These are phyloP conservation scores for Herpetomonas samuelpessoai DNA, from an alignment of 208 protist species.

Conservation along the genomic window DNA sequence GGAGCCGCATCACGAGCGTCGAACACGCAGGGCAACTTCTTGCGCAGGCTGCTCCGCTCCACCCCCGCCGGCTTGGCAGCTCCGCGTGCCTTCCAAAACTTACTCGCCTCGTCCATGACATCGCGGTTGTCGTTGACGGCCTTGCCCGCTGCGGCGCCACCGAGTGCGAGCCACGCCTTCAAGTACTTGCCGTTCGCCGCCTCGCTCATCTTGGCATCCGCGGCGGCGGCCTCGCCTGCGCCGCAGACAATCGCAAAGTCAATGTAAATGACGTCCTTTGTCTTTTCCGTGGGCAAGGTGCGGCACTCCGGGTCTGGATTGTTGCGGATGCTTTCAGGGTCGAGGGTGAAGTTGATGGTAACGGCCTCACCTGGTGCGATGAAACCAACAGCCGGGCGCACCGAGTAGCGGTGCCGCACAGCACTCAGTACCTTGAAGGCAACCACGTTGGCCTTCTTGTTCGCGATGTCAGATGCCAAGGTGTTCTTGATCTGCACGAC, in stretches of 20 bases:
- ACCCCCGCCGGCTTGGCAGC: slow-evolving; percentile 19
- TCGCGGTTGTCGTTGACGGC: slow-evolving; percentile 13
- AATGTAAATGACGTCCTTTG: slow-evolving; percentile 69
- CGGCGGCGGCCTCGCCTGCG: background rate
- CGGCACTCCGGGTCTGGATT: slow-evolving; percentile 25
- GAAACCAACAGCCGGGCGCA: slow-evolving; percentile 57
- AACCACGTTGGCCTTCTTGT: slow-evolving; percentile 54
- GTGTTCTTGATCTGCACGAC: slow-evolving; percentile 65
- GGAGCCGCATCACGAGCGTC: slow-evolving; percentile 35
- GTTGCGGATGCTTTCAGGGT: slow-evolving; percentile 48
- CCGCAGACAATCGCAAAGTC: slow-evolving; percentile 65
- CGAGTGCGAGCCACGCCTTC: slow-evolving; percentile 7
- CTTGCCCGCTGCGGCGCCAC: slow-evolving; percentile 11
- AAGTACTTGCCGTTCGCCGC: slow-evolving; percentile 8
- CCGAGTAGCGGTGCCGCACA: slow-evolving; percentile 66
- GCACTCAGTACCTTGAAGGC: slow-evolving; percentile 74
- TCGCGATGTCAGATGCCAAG: slow-evolving; percentile 25
- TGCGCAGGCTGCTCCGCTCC: slow-evolving; percentile 13
- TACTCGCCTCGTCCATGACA: slow-evolving; percentile 30
- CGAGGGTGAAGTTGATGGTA: slow-evolving; percentile 60
- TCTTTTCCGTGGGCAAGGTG: slow-evolving; percentile 48
- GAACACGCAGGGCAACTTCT: slow-evolving; percentile 51
- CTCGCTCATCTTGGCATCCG: slow-evolving; percentile 8
- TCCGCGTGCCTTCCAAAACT: slow-evolving; percentile 62
- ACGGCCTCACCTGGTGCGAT: slow-evolving; percentile 49